Base-by-base conservation (phyloP, 2,329 filamentous ascomycete species). In the Paecilomyces formosus region DNA sequence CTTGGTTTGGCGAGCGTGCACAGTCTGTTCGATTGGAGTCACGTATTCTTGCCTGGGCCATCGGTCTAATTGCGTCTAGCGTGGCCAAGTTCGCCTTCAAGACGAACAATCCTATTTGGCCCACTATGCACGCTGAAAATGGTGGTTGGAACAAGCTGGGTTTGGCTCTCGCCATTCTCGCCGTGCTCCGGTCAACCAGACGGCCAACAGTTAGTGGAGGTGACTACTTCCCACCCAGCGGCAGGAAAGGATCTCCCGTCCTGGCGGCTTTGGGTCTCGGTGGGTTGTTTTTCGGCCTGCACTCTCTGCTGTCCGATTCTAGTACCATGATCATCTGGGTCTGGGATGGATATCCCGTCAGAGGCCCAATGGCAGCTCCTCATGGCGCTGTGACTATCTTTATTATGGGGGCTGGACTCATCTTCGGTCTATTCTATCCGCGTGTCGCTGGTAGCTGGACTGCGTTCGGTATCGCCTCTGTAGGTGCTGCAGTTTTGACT, bases 281-380 rank as follows among this genome's bases (percentile, higher is more conserved):
- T 24, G 93, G 92, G 30, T 75, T 97, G 7, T 82, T 97, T 69
- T 99, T 99, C 68, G 90, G 84, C 4, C 81, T 97, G 69, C 94
- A 97, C 72, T 97, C 92, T 1, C 80, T 99, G 9, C 82, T 99
- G 11, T 97, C 94, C 0, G 94, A 99, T 72, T 96, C 92, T 0
- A 97, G 94, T 78, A 99, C 94, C 57, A 97, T 99, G 92, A 97
- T 97, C 59, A 82, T 92, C 15, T 99, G 94, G 94, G 91, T 91
- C 2, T 99, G 94, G 94, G 92, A 97, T 66, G 94, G 94, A 6
- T 99, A 89, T 68, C 94, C 94, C 13, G 85, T 97, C 49, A 86
- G 89, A 55, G 94, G 94, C 6, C 94, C 94, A 2, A 85, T 94
- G 55, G 85, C 92, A 61, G 91, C 88, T 54, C 91, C 92, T n/a